Percentiles rank a stretch among this genome's conserved stretches.
These are phyloP conservation scores for Yamadazyma olivae DNA, from an alignment of 805 yeast species.

Conservation along the genomic window DNA sequence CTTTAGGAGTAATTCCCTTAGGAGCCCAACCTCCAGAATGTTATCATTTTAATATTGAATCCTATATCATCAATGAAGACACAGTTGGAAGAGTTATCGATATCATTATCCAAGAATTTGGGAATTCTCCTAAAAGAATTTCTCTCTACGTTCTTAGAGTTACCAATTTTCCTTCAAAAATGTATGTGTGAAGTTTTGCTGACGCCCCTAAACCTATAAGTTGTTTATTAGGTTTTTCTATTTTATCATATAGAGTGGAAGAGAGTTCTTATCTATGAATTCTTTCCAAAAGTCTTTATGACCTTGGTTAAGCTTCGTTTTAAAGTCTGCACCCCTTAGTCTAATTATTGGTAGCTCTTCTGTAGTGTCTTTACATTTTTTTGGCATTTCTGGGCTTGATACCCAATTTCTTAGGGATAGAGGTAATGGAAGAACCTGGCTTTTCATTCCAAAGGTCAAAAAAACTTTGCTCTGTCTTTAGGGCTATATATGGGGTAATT, in stretches of 20 bases:
- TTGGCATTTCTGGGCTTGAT: constrained; percentile 6
- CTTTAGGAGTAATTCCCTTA: too few relatives aligned
- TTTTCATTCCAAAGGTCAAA: constrained; percentile 7
- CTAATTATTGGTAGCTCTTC: constrained; percentile 4
- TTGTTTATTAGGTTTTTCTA: constrained; percentile 1
- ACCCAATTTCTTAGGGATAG: constrained; percentile 6
- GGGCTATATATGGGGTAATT: constrained; percentile 1
- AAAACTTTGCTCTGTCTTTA: constrained; percentile 6
- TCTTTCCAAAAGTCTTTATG: constrained; percentile 10
- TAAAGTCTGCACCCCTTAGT: constrained; percentile 5
- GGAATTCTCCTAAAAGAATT: background rate
- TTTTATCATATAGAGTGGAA: constrained; percentile 8
- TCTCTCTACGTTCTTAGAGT: background rate
- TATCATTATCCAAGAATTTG: background rate
- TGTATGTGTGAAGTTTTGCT: constrained; percentile 7
- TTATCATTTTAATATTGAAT: constrained; percentile 12
- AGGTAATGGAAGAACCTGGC: constrained; percentile 6
- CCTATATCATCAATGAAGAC: constrained; percentile 10
- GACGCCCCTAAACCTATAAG: constrained; percentile 7
- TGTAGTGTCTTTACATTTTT: constrained; percentile 6
- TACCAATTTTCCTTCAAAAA: constrained; percentile 6
- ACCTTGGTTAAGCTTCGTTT: constrained; percentile 5
- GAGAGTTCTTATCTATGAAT: constrained; percentile 9
- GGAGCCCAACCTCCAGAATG: too few relatives aligned
- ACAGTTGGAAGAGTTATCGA: background rate